Evolutionary conservation across 768 basidiomycete genomes (phyloP).

Genomic region (Psilocybe sp.): DNA sequence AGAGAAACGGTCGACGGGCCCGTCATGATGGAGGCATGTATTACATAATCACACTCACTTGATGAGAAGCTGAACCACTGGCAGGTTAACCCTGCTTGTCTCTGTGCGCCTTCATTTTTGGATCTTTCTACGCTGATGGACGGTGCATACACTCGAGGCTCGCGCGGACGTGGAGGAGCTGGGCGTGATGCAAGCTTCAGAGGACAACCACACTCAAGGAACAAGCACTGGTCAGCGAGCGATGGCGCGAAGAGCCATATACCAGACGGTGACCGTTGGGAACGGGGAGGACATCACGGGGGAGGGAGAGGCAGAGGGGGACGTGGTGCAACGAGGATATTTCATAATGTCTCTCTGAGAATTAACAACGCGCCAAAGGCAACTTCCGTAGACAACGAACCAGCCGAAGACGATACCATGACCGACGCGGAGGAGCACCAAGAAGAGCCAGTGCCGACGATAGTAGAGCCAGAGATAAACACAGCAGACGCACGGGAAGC

Average conservation of each 20-base stretch:
- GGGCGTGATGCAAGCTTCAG: slow-evolving; percentile 16
- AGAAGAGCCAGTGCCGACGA: slow-evolving; percentile 19
- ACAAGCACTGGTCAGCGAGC: slow-evolving; percentile 61
- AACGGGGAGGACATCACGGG: slow-evolving; percentile 57
- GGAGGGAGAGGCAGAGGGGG: slow-evolving; percentile 38
- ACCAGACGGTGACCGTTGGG: slow-evolving; percentile 57
- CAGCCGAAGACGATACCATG: slow-evolving; percentile 30
- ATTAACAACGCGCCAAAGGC: slow-evolving; percentile 26
- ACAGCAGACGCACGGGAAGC: slow-evolving; percentile 62
- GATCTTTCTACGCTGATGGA: slow-evolving; percentile 21
- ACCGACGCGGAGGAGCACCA: slow-evolving; percentile 29
- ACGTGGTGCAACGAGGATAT: slow-evolving; percentile 36
- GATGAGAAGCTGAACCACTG: no score
- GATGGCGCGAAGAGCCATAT: slow-evolving; percentile 35
- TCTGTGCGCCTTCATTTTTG: no score
- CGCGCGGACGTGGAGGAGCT: slow-evolving; percentile 21
- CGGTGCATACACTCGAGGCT: slow-evolving; percentile 16
- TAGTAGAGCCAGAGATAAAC: slow-evolving; percentile 53
- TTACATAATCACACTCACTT: no score
- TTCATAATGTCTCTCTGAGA: slow-evolving; percentile 38
- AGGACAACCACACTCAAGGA: slow-evolving; percentile 39
- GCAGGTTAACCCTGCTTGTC: no score
- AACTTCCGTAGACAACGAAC: slow-evolving; percentile 26
- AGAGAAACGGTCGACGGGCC: no score
- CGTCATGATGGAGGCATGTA: no score